These are phyloP conservation scores for Fragaria iinumae DNA, from an alignment of 306 rosid species.

Conservation along the genomic window DNA sequence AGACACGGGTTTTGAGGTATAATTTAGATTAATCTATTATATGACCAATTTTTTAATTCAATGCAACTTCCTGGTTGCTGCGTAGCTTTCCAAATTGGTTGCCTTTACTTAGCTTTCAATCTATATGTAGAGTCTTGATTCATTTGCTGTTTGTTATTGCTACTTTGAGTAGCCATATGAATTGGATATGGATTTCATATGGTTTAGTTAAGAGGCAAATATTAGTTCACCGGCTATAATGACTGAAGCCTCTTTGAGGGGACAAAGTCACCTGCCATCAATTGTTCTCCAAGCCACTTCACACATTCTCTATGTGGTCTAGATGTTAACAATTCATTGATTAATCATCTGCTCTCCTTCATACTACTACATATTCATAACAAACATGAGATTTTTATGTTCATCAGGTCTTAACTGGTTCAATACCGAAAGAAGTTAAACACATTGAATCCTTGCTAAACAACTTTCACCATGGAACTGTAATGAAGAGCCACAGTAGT, in stretches of 20 bases:
- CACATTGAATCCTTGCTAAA: conserved; percentile 80
- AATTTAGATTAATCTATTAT: background rate
- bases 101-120: background rate
- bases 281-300: background rate
- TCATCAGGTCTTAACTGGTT: conserved; percentile 64
- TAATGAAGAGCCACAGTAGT: conserved; percentile 35
- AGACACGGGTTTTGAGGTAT: conserved; percentile 72
- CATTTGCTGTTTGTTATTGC: background rate
- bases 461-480: conserved; percentile 54
- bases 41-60: background rate
- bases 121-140: background rate
- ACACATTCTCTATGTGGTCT: background rate
- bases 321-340: background rate
- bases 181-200: conserved; percentile 4
- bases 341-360: background rate
- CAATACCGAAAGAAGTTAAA: conserved; percentile 81
- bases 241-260: background rate
- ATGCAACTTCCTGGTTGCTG: background rate
- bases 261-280: background rate
- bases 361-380: background rate
- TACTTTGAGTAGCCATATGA: conserved; percentile 5
- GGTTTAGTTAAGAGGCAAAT: conserved; percentile 8
- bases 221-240: too few relatives aligned
- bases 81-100: background rate
- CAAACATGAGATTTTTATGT: conserved; percentile 5